Conservation (phyloP, 116 monocot genomes). For the Iris pallida region DNA sequence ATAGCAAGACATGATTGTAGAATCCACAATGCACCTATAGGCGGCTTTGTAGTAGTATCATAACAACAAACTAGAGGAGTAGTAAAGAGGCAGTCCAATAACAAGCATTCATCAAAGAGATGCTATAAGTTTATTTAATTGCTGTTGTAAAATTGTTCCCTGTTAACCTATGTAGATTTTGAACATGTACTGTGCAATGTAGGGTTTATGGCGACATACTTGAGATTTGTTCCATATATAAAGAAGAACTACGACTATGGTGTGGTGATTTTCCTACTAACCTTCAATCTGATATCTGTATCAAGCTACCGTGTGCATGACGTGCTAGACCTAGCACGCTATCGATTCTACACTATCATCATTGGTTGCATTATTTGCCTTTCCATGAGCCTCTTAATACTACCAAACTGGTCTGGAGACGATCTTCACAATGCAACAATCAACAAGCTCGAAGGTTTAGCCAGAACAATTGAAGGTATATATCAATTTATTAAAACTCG, state of each 20-base stretch:
- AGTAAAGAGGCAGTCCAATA: too few relatives aligned
- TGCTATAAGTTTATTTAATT: too few relatives aligned
- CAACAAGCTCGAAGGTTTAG: slow-evolving; percentile 52
- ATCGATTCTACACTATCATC: slow-evolving; percentile 56
- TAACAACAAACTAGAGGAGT: too few relatives aligned
- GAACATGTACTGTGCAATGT: background rate
- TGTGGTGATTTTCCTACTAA: slow-evolving; percentile 67
- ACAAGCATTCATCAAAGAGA: too few relatives aligned
- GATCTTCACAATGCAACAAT: slow-evolving; percentile 64
- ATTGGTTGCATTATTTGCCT: slow-evolving; percentile 67
- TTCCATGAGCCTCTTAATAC: slow-evolving; percentile 57
- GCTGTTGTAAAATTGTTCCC: too few relatives aligned
- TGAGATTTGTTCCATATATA: slow-evolving; percentile 60
- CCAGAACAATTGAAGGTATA: slow-evolving; percentile 66
- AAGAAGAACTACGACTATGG: slow-evolving; percentile 82
- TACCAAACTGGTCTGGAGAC: slow-evolving; percentile 80
- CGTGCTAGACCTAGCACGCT: slow-evolving; percentile 39
- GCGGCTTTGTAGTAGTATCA: too few relatives aligned
- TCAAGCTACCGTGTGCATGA: slow-evolving; percentile 54
- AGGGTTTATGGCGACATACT: slow-evolving; percentile 61
- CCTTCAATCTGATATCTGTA: slow-evolving; percentile 77
- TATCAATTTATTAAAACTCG: background rate
- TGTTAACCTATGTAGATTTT: too few relatives aligned
- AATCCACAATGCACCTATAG: too few relatives aligned
- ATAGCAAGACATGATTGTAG: too few relatives aligned